Evolutionary conservation across 2,329 filamentous ascomycete species (phyloP), one percentile per base, ranked within the genome.

Genomic region (Biscogniauxia marginata): DNA sequence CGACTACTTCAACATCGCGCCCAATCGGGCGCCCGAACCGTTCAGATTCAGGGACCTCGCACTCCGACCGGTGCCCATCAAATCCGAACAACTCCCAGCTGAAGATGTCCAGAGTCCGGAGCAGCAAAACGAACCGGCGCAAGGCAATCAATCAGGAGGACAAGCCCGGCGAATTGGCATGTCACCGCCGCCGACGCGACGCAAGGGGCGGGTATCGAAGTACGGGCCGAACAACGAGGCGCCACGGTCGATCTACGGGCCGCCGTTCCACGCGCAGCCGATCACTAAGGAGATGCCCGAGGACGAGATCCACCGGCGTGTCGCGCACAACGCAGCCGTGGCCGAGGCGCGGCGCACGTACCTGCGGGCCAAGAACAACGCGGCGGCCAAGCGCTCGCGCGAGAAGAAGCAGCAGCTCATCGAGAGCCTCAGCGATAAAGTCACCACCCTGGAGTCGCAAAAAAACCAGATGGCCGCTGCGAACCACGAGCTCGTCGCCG

Each of bases 341-440:
- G 30, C 23, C 23, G 30, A 34, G 48, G 48, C 23, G 19, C 23
- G 25, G 23, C 24, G 18, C 4, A 3, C 18, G 23, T 50, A 49
- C 46, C 24, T 49, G 46, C 46, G 44, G 30, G 52, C 46, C 46
- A 54, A 54, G 52, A 77, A 77, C 64, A 76, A 75, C 57, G 55
- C 63, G 34, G 71, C 75, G 0, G 75, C 75, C 21, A 73, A 71
- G 59, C 71, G 73, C 52, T 72, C 68, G 9, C 67, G 75, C 0
- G 57, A 67, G 19, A 61, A 66, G 19, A 66, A 73, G 0, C 18
- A 46, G 23, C 22, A 50, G 19, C 24, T 50, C 18, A 50, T 48
- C 44, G 39, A 24, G 3, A 16, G 30, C 23, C 47, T 51, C 3
- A 23, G 48, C 43, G n/a, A 13, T 4, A 23, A 50, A 13, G 43